A percentile compares a stretch with the other conserved stretches of the same genome.
phyloP scores from a whole-genome alignment of 2,329 filamentous ascomycete species.

The Didymellaceae sp. region DNA sequence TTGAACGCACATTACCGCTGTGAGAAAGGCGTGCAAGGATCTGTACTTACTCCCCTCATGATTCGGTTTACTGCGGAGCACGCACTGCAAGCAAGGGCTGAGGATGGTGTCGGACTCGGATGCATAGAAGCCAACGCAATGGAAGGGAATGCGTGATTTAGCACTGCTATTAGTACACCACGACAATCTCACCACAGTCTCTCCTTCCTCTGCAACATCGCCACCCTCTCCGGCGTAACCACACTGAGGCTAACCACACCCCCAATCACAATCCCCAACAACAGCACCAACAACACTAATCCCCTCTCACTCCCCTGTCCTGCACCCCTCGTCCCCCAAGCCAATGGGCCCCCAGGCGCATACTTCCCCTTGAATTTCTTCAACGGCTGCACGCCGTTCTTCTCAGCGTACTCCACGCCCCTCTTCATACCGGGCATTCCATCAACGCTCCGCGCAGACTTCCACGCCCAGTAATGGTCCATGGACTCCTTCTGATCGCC shows the following conservation, averaged over 20 bases:
- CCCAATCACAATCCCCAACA: slow-evolving; percentile 43
- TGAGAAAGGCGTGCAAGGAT: too few species aligned
- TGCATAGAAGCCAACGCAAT: too few species aligned
- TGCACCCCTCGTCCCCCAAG: neutral
- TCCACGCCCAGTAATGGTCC: slow-evolving; percentile 55
- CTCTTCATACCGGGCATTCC: slow-evolving; percentile 53
- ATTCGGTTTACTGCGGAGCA: too few species aligned
- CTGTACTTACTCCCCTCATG: too few species aligned
- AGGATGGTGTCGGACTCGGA: too few species aligned
- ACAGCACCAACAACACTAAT: slow-evolving; percentile 33
- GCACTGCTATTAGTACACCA: too few species aligned
- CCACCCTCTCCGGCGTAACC: slow-evolving; percentile 33
- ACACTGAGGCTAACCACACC: slow-evolving; percentile 32
- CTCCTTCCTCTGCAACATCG: slow-evolving; percentile 31
- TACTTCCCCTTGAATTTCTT: slow-evolving; percentile 53
- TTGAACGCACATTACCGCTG: too few species aligned
- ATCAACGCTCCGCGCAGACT: slow-evolving; percentile 53
- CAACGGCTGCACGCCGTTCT: slow-evolving; percentile 48
- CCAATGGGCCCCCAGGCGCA: slow-evolving; percentile 31
- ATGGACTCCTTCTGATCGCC: slow-evolving; percentile 51
- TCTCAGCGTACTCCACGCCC: slow-evolving; percentile 46
- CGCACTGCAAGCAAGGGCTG: too few species aligned
- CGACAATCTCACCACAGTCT: slow-evolving; percentile 14
- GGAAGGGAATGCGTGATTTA: too few species aligned
- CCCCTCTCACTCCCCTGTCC: slow-evolving; percentile 11